Base-by-base conservation (phyloP, 2,329 filamentous ascomycete genomes). In the Penicillium aurantiogriseum region DNA sequence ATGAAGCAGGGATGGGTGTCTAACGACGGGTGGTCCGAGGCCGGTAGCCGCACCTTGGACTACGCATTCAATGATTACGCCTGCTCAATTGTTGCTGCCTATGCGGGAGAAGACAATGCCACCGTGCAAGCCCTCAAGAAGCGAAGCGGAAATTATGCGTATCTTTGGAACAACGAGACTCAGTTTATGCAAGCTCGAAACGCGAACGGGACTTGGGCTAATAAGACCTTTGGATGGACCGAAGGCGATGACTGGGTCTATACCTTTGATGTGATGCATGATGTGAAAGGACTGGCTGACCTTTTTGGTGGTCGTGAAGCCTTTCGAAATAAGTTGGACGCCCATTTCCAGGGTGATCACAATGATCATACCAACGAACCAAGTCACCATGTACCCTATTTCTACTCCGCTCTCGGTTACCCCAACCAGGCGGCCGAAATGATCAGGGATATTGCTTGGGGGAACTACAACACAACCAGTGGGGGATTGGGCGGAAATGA, bases 221-320 rank as follows among this genome's bases (percentile, higher is more conserved):
- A 75, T 38, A 67, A 67, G 2, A 71, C 73, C 2, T 78, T 77
- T 71, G 79, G 79, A 33, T 81, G 79, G 79, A 79, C 79, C 0
- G 79, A 81, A 64, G 79, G 79, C 15, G 77, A 81, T 60, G 73
- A 78, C 47, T 80, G 78, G 79, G 76, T 79, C n/a, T 81, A 81
- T 62, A 80, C 77, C 0, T 80, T 81, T 61, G 75, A 79, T 46
- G 79, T 81, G 10, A 74, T 79, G 69, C 79, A 81, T 61, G 78
- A 81, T 58, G 65, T 76, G 0, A 63, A 69, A 11, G 78, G 77
- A 2, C 67, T 81, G 1, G 76, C 77, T 5, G 54, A 50, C 1
- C 65, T 81, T n/a, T 77, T 81, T 51, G 68, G 71, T 31, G 70
- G 70, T 11, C 71, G 71, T 10, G 56, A 64, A 2, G 72, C 71